Percentiles rank a stretch among this genome's conserved stretches.
phyloP scores from a whole-genome alignment of 805 yeast species.

The Helenozyma baotianmanensis region DNA sequence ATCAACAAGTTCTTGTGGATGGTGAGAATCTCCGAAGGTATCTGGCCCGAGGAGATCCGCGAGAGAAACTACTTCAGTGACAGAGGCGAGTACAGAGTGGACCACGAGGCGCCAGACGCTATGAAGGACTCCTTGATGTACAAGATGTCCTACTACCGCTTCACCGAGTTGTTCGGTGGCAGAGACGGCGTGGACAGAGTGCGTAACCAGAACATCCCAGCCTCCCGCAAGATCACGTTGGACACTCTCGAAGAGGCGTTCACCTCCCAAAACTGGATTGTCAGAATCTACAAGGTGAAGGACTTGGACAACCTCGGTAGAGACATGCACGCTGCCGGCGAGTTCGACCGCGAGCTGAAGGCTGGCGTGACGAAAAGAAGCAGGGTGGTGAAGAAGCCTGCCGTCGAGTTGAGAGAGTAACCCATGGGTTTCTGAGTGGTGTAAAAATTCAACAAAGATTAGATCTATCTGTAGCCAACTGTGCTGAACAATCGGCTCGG shows the following conservation, averaged over 20 bases:
- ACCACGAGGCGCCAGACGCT: constrained; percentile 71
- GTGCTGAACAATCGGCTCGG: no score
- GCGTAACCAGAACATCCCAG: constrained; percentile 72
- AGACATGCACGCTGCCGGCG: constrained; percentile 55
- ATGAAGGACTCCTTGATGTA: constrained; percentile 92
- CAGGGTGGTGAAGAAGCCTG: constrained; percentile 48
- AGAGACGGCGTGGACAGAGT: constrained; percentile 77
- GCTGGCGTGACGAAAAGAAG: constrained; percentile 35
- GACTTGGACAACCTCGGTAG: constrained; percentile 86
- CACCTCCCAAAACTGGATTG: constrained; percentile 95
- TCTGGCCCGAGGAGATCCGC: constrained; percentile 97
- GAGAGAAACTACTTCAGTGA: constrained; percentile 83
- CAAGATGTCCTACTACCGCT: constrained; percentile 88
- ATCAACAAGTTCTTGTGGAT: constrained; percentile 96
- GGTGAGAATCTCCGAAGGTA: constrained; percentile 98
- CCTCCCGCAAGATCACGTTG: constrained; percentile 45
- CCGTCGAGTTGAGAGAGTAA: constrained; percentile 46
- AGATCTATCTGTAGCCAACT: no score
- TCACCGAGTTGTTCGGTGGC: constrained; percentile 63
- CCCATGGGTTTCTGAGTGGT: no score
- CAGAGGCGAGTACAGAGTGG: constrained; percentile 85
- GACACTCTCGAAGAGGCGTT: constrained; percentile 88
- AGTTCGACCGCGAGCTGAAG: constrained; percentile 40
- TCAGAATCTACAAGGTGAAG: constrained; percentile 88
- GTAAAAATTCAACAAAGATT: no score